phyloP scores from a whole-genome alignment of 164 flowering plant species.

The Taxillus chinensis region DNA sequence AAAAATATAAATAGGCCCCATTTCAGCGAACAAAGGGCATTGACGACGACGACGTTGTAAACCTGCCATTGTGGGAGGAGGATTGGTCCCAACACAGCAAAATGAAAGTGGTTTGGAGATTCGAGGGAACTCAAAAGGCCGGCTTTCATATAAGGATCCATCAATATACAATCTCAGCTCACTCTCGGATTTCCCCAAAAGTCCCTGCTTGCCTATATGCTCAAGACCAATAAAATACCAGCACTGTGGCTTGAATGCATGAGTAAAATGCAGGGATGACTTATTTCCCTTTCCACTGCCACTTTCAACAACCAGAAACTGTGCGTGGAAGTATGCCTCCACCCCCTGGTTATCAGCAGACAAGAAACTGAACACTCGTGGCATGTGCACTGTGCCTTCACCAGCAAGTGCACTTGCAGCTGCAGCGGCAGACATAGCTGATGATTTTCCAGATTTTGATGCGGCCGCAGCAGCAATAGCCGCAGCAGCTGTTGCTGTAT shows the following conservation, averaged over 20 bases:
- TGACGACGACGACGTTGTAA: constrained; percentile 96
- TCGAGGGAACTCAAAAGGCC: constrained; percentile 91
- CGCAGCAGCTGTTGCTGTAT: constrained; percentile 95
- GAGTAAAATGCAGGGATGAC: constrained; percentile 91
- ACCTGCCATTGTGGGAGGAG: constrained; percentile 99
- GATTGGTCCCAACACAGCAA: constrained; percentile 98
- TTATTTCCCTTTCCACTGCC: constrained; percentile 95
- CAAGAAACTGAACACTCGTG: constrained; percentile 91
- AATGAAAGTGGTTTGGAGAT: constrained; percentile 93
- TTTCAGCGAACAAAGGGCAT: constrained; percentile 97
- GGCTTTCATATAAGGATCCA: constrained; percentile 83
- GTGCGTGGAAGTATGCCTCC: constrained; percentile 99
- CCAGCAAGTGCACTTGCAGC: constrained; percentile 99
- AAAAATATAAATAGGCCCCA: constrained; percentile 96
- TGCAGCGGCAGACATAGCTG: constrained; percentile 99
- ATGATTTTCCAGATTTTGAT: constrained; percentile 95
- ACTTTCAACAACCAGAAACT: constrained; percentile 95
- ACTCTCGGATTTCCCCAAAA: constrained; percentile 90
- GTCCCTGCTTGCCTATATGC: constrained; percentile 75
- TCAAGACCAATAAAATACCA: constrained; percentile 98
- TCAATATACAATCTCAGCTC: constrained; percentile 87
- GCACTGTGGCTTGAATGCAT: constrained; percentile 94
- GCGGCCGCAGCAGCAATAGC: constrained; percentile 98
- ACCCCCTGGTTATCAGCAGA: constrained; percentile 96
- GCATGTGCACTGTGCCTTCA: constrained; percentile 99